These are phyloP conservation scores for Penicillium sp. DNA, from an alignment of 2,329 filamentous ascomycete species.

Conservation along the genomic window DNA sequence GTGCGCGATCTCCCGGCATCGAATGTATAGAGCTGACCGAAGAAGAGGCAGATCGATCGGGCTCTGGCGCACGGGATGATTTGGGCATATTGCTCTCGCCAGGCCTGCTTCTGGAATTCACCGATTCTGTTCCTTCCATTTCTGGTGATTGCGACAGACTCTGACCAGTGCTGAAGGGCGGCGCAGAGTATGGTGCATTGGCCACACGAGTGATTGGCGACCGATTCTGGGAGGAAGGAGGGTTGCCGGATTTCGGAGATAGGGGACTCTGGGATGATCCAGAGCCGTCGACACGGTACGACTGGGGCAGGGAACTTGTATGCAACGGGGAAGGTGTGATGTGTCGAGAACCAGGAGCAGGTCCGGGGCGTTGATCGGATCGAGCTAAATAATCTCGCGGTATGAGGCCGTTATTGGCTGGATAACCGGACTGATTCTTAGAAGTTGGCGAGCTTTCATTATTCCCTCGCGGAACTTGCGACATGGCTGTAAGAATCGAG, in stretches of 20 bases:
- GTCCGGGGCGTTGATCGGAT: conserved; percentile 28
- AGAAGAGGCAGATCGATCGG: conserved; percentile 32
- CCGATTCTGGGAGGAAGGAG: conserved; percentile 23
- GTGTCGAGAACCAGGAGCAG: conserved; percentile 28
- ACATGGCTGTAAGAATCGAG: conserved; percentile 34
- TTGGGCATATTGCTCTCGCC: conserved; percentile 29
- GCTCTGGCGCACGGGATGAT: conserved; percentile 27
- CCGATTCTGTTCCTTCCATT: conserved; percentile 17
- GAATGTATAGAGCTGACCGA: conserved; percentile 34
- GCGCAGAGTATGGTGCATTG: conserved; percentile 33
- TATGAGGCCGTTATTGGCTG: conserved; percentile 32
- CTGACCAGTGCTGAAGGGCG: conserved; percentile 26
- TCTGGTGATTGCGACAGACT: conserved; percentile 21
- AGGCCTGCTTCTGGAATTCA: conserved; percentile 24
- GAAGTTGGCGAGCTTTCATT: conserved; percentile 23
- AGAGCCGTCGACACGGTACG: conserved; percentile 22
- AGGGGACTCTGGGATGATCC: conserved; percentile 28
- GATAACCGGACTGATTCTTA: conserved; percentile 15
- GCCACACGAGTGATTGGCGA: conserved; percentile 26
- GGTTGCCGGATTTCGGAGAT: conserved; percentile 26
- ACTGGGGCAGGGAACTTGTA: conserved; percentile 28
- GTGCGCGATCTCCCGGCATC: conserved; percentile 31
- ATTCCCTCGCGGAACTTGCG: conserved; percentile 34
- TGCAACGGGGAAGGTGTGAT: conserved; percentile 33
- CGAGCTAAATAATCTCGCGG: conserved; percentile 39